These are phyloP conservation scores for Deinandra increscens DNA, from an alignment of 129 eudicot genomes.

Conservation along the genomic window DNA sequence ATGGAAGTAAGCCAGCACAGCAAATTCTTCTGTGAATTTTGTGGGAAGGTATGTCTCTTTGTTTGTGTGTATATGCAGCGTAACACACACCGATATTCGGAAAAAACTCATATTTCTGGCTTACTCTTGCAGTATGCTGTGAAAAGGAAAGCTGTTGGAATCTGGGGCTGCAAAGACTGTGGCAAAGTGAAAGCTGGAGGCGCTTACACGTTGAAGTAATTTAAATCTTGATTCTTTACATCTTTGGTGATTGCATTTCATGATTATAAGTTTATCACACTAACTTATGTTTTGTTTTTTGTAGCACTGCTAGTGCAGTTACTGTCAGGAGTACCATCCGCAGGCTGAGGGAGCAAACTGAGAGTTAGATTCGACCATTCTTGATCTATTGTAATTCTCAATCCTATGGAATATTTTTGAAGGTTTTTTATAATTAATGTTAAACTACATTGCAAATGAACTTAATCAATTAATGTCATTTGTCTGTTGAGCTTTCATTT, in stretches of 20 bases:
- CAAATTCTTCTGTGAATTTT: constrained; percentile 84
- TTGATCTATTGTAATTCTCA: constrained; percentile 7
- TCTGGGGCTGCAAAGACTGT: constrained; percentile 98
- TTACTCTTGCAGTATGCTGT: constrained; percentile 61
- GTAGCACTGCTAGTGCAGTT: constrained; percentile 82
- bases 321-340: constrained; percentile 78
- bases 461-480: constrained; percentile 1
- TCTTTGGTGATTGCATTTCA: background rate
- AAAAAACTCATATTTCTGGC: background rate
- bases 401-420: background rate
- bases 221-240: background rate
- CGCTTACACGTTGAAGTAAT: constrained; percentile 84
- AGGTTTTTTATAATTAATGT: constrained; percentile 20
- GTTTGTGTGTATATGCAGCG: background rate
- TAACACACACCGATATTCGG: background rate
- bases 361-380: constrained; percentile 41
- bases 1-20: constrained; percentile 92
- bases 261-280: background rate
- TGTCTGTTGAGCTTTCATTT: background rate
- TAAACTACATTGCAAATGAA: constrained; percentile 14
- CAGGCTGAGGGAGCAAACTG: constrained; percentile 67
- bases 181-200: constrained; percentile 96
- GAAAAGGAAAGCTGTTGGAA: constrained; percentile 88
- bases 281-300: constrained; percentile 7
- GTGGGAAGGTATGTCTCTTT: constrained; percentile 59